A percentile compares a stretch with the other conserved stretches of the same genome.
phyloP scores from a whole-genome alignment of 176 grass and related monocot species.

The Melocanna baccifera region DNA sequence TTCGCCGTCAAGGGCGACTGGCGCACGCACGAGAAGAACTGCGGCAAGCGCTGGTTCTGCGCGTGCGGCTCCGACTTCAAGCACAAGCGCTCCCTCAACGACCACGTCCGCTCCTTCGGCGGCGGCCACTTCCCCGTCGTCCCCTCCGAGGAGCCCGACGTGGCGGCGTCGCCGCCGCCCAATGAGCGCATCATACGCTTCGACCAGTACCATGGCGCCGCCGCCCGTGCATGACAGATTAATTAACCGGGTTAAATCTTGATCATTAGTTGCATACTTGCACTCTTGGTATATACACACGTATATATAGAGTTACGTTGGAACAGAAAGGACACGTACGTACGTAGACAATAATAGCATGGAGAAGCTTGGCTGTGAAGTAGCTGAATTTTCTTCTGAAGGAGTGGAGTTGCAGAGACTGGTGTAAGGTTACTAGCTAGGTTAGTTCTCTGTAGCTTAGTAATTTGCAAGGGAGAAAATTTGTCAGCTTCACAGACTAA shows the following conservation, averaged over 20 bases:
- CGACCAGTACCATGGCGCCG: constrained; percentile 17
- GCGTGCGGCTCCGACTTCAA: constrained; percentile 93
- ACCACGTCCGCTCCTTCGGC: constrained; percentile 89
- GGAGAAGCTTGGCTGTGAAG: constrained; percentile 55
- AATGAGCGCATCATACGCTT: constrained; percentile 65
- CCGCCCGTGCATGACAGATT: constrained; percentile 3
- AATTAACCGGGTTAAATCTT: constrained; percentile 17
- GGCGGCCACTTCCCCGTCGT: constrained; percentile 49
- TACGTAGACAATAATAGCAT: constrained; percentile 22
- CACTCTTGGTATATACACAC: not conserved
- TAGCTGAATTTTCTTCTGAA: constrained; percentile 87
- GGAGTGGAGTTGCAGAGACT: not conserved
- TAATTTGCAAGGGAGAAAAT: constrained; percentile 64
- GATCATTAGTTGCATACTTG: not conserved
- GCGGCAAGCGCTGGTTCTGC: constrained; percentile 90
- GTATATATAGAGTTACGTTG: not conserved
- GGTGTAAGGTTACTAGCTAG: not conserved
- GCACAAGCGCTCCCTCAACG: constrained; percentile 96
- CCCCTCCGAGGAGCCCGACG: not conserved
- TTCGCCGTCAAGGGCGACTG: too few species aligned
- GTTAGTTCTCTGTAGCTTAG: constrained; percentile 9
- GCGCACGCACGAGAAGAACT: constrained; percentile 99
- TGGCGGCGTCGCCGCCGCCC: not conserved
- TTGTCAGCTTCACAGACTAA: constrained; percentile 75
- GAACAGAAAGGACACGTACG: not conserved